These are phyloP conservation scores for Clitocybe nebularis DNA, from an alignment of 1,284 basidiomycete genomes.

Conservation along the genomic window DNA sequence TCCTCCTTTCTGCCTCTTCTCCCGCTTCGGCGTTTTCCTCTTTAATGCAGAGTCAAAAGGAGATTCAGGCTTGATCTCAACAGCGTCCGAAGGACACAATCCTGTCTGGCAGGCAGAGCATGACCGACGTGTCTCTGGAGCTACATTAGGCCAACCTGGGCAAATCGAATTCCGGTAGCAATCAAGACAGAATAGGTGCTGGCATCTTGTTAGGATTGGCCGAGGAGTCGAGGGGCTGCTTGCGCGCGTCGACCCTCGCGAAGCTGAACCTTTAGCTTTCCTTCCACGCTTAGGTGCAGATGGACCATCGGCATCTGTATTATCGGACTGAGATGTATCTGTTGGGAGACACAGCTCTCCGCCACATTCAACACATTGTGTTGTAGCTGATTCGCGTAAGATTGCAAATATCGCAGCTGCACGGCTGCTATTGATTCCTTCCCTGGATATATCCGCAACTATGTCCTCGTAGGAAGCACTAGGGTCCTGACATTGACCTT, in stretches of 20 bases:
- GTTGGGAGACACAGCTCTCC: constrained; percentile 61
- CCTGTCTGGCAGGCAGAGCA: constrained; percentile 76
- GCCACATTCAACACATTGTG: constrained; percentile 86
- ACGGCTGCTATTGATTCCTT: constrained; percentile 77
- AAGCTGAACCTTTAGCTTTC: constrained; percentile 52
- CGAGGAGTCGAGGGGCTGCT: constrained; percentile 59
- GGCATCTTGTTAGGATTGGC: constrained; percentile 84
- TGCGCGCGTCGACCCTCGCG: constrained; percentile 65
- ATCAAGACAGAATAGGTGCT: constrained; percentile 83
- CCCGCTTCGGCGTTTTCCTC: constrained; percentile 65
- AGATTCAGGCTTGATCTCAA: constrained; percentile 63
- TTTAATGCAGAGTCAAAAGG: constrained; percentile 40
- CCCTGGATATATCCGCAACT: constrained; percentile 65
- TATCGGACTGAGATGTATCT: constrained; percentile 46
- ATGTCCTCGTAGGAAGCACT: constrained; percentile 69
- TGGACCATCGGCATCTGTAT: constrained; percentile 47
- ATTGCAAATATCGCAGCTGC: constrained; percentile 80
- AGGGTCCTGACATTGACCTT: constrained; percentile 33
- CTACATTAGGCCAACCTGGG: constrained; percentile 74
- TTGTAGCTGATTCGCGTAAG: constrained; percentile 80
- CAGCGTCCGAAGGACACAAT: constrained; percentile 63
- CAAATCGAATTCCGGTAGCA: constrained; percentile 80
- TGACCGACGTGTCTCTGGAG: constrained; percentile 50
- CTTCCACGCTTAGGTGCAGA: constrained; percentile 56
- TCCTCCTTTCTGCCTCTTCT: constrained; percentile 61